Evolutionary conservation across 495 filamentous ascomycete genomes (phyloP).

Genomic region (Aspergillus bertholletiae): DNA sequence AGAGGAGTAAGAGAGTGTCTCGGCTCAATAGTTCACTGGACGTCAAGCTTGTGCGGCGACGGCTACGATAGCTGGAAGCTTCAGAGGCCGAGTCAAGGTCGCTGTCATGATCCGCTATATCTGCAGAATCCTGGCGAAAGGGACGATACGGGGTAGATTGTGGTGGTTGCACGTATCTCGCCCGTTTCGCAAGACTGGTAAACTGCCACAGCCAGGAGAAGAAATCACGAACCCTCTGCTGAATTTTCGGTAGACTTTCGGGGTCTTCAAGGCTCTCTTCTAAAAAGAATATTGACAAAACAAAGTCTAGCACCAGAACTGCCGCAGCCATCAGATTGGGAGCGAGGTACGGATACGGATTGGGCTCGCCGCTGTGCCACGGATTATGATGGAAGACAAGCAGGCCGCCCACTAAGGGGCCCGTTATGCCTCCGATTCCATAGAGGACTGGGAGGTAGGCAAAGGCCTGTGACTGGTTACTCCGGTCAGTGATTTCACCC

Average conservation of each 20-base stretch:
- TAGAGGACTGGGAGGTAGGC: constrained; percentile 92
- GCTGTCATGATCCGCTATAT: constrained; percentile 35
- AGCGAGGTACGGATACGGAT: constrained; percentile 74
- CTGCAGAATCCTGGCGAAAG: constrained; percentile 23
- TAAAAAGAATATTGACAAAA: constrained; percentile 70
- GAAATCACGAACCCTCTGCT: constrained; percentile 53
- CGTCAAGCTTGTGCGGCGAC: constrained; percentile 36
- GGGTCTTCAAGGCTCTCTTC: constrained; percentile 85
- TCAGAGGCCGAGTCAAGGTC: constrained; percentile 44
- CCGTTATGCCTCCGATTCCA: constrained; percentile 87
- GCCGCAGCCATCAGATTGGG: constrained; percentile 76
- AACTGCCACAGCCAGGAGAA: constrained; percentile 76
- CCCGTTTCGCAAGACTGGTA: constrained; percentile 50
- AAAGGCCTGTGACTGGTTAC: constrained; percentile 89
- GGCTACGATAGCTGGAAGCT: constrained; percentile 29
- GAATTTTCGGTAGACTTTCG: constrained; percentile 57
- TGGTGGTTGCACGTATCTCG: constrained; percentile 53
- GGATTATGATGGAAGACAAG: constrained; percentile 60
- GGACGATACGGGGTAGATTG: constrained; percentile 15
- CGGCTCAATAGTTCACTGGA: constrained; percentile 61
- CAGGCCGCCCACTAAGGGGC: constrained; percentile 84
- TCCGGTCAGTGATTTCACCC: constrained; percentile 91
- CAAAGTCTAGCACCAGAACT: constrained; percentile 68
- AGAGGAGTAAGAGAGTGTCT: constrained; percentile 74
- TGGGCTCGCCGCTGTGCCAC: constrained; percentile 45